Evolutionary conservation across 352 stramenopile species (phyloP).

Genomic region (Hyaloperonospora arabidopsidis): DNA sequence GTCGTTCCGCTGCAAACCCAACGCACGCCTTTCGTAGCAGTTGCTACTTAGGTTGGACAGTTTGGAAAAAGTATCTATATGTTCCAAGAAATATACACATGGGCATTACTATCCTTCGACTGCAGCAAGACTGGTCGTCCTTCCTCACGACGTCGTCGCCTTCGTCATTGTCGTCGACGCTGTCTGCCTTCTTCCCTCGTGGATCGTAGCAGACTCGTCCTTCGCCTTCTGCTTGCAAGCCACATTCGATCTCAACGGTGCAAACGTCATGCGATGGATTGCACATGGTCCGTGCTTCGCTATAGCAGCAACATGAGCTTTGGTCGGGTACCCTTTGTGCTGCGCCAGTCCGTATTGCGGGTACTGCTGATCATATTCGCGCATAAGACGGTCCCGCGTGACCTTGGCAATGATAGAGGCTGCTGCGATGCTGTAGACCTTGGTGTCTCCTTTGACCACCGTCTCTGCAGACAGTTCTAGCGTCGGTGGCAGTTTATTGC

Average conservation of each 20-base stretch:
- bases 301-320: slow-evolving; percentile 87
- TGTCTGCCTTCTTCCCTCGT: no score
- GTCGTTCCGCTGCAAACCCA: slow-evolving; percentile 24
- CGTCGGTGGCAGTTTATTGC: slow-evolving; percentile 89
- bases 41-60: slow-evolving; percentile 8
- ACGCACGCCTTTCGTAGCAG: slow-evolving; percentile 6
- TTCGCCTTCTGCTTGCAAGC: slow-evolving; percentile 21
- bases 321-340: slow-evolving; percentile 97
- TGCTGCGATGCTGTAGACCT: slow-evolving; percentile 94
- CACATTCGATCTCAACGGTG: slow-evolving; percentile 85
- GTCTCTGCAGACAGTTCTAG: slow-evolving; percentile 84
- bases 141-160: slow-evolving; percentile 4
- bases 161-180: slow-evolving; percentile 1
- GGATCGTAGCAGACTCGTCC: background rate
- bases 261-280: slow-evolving; percentile 96
- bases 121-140: no score
- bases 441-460: slow-evolving; percentile 92
- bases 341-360: slow-evolving; percentile 91
- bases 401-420: slow-evolving; percentile 99
- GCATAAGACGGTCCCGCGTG: slow-evolving; percentile 95
- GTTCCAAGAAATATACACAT: slow-evolving; percentile 11
- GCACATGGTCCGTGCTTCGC: slow-evolving; percentile 81
- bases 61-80: slow-evolving; percentile 26
- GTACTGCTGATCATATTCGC: slow-evolving; percentile 88
- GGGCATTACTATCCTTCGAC: slow-evolving; percentile 1